These are phyloP conservation scores for Apophysomyces ossiformis DNA, from an alignment of 371 early-diverging fungal species.

Conservation along the genomic window DNA sequence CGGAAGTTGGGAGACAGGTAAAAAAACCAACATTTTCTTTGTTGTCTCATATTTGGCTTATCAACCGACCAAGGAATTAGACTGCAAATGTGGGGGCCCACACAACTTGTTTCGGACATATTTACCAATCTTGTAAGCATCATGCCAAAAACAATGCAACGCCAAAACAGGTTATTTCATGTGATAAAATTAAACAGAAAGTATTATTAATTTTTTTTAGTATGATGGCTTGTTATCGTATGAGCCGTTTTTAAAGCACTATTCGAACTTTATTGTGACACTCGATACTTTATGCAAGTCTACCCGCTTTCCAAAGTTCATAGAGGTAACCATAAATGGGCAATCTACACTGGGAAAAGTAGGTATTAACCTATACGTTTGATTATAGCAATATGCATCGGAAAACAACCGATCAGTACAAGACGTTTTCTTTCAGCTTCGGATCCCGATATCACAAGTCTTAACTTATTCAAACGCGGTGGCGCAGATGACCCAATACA, in stretches of 20 bases:
- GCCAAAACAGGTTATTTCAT: not conserved
- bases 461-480: not conserved
- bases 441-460: not conserved
- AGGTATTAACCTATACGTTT: not conserved
- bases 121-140: constrained; percentile 30
- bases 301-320: constrained; percentile 21
- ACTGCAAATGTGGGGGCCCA: constrained; percentile 40
- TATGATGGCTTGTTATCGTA: constrained; percentile 22
- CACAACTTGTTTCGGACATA: constrained; percentile 37
- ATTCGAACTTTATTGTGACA: constrained; percentile 24
- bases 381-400: not conserved
- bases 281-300: constrained; percentile 27
- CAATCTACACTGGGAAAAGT: too few species aligned
- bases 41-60: not conserved
- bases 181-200: constrained; percentile 2
- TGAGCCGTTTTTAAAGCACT: constrained; percentile 23
- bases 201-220: constrained; percentile 13
- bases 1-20: constrained; percentile 25
- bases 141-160: not conserved
- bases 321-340: constrained; percentile 22
- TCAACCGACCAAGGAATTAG: constrained; percentile 12
- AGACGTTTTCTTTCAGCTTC: not conserved
- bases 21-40: not conserved
- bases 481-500: constrained; percentile 2
- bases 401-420: not conserved